Base-by-base conservation (phyloP, 2,329 filamentous ascomycete genomes). In the Huntiella savannae region DNA sequence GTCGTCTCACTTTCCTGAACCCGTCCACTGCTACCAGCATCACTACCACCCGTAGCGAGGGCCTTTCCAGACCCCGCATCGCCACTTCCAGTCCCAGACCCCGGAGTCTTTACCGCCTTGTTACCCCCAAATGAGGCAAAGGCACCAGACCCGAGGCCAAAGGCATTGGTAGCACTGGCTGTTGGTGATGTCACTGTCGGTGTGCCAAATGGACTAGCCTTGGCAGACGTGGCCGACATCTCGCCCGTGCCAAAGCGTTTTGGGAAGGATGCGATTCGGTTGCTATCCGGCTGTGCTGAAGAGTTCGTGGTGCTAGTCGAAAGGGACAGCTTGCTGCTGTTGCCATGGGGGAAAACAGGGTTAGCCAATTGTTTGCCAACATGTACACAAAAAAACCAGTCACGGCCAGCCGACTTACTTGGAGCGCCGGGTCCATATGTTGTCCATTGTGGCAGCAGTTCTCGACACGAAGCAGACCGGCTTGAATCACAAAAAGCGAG, bases 91-190 rank as follows among this genome's bases (percentile, higher is more conserved):
- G 22, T 2, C 22, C 22, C 22, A 28, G 22, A 28, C 6, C 22
- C 22, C 8, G 22, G 22, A 28, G 22, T 28, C 68, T 95, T 96
- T 45, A 86, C 83, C 2, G 86, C 87, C 67, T 93, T 94, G 33
- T 74, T 72, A 13, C 39, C 41, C 17, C 88, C 87, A 61, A 65
- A 65, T n/a, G 87, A 92, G 35, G 88, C 88, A 61, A 98, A 98
- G 47, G 91, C 91, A 55, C 91, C 91, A 13, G 85, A 92, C 36
- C 91, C 91, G 50, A 98, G 69, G 43, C 86, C 87, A 63, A 98
- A 98, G 49, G 88, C 87, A 56, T 81, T 87, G 47, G 83, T 84
- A 54, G 73, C 73, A 6, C 12, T 13, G 46, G 75, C 71, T 10
- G 81, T 84, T 11, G 86, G 84, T 7, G 85, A 79, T 71, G 47